Evolutionary conservation across 768 basidiomycete species (phyloP).

Genomic region (Boletus sp.): DNA sequence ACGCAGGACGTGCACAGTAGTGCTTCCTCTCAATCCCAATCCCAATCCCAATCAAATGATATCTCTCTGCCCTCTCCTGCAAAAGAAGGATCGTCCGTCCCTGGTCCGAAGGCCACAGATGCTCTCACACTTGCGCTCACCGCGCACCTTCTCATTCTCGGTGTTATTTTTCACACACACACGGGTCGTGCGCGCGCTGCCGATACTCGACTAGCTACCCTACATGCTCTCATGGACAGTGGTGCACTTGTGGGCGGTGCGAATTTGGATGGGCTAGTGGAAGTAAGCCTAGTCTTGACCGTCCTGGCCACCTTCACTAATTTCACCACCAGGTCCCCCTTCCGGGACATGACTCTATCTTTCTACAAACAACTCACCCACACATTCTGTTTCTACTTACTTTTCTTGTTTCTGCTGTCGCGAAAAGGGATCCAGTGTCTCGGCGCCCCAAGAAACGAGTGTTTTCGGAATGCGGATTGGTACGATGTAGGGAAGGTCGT

Average conservation of each 20-base stretch:
- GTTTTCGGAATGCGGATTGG: constrained; percentile 64
- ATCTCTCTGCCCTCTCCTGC: neutral
- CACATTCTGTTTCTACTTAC: constrained; percentile 60
- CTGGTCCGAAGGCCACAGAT: constrained; percentile 27
- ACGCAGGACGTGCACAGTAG: constrained; percentile 26
- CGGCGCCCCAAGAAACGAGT: constrained; percentile 70
- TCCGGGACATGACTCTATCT: constrained; percentile 42
- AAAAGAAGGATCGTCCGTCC: neutral
- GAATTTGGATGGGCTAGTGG: constrained; percentile 38
- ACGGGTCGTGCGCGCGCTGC: constrained; percentile 48
- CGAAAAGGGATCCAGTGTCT: constrained; percentile 73
- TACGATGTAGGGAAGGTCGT: constrained; percentile 45
- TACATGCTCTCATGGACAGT: constrained; percentile 69
- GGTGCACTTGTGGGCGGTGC: constrained; percentile 41
- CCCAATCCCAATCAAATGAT: constrained; percentile 13
- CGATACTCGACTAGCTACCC: constrained; percentile 48
- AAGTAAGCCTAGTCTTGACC: constrained; percentile 33
- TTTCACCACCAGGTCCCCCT: constrained; percentile 26
- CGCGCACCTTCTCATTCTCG: constrained; percentile 62
- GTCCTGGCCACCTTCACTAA: neutral
- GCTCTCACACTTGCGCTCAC: constrained; percentile 40
- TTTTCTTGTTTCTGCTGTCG: constrained; percentile 62
- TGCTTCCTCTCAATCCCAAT: constrained; percentile 21
- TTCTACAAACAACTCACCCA: constrained; percentile 65
- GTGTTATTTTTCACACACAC: constrained; percentile 62